These are phyloP conservation scores for Linnemannia exigua DNA, from an alignment of 192 early-diverging fungal genomes.

Conservation along the genomic window DNA sequence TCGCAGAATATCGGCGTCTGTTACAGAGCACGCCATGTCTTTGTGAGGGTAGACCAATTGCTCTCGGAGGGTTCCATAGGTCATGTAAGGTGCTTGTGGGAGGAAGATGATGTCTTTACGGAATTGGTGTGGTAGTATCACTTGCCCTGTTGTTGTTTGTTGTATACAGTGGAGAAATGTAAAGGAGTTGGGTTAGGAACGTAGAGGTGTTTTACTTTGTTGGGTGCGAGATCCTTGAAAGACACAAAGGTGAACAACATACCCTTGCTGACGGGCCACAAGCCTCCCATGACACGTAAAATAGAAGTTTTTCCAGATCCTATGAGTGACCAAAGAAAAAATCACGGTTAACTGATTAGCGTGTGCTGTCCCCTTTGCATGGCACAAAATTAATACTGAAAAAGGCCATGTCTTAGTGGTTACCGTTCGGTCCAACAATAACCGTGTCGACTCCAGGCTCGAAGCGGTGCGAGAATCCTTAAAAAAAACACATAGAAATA, in stretches of 20 bases:
- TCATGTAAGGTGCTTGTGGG: slow-evolving; percentile 33
- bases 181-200: neutral
- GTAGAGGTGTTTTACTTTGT: neutral
- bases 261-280: slow-evolving; percentile 79
- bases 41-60: slow-evolving; percentile 26
- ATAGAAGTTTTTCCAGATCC: slow-evolving; percentile 87
- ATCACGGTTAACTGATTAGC: neutral
- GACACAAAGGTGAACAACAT: slow-evolving; percentile 12
- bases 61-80: slow-evolving; percentile 33
- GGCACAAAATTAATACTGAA: neutral
- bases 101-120: slow-evolving; percentile 41
- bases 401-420: neutral
- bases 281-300: slow-evolving; percentile 78
- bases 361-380: too few relatives aligned
- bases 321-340: slow-evolving; percentile 7
- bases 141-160: slow-evolving; percentile 72
- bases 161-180: slow-evolving; percentile 65
- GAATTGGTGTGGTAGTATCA: slow-evolving; percentile 66
- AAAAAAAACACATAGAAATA: slow-evolving; percentile 26
- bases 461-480: slow-evolving; percentile 65
- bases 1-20: slow-evolving; percentile 59
- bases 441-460: slow-evolving; percentile 70
- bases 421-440: slow-evolving; percentile 84
- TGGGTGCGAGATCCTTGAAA: too few relatives aligned
- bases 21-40: slow-evolving; percentile 43